Percentiles rank a stretch among this genome's conserved stretches.
phyloP scores from a whole-genome alignment of 2,329 filamentous ascomycete species.

The Aureobasidium lini region DNA sequence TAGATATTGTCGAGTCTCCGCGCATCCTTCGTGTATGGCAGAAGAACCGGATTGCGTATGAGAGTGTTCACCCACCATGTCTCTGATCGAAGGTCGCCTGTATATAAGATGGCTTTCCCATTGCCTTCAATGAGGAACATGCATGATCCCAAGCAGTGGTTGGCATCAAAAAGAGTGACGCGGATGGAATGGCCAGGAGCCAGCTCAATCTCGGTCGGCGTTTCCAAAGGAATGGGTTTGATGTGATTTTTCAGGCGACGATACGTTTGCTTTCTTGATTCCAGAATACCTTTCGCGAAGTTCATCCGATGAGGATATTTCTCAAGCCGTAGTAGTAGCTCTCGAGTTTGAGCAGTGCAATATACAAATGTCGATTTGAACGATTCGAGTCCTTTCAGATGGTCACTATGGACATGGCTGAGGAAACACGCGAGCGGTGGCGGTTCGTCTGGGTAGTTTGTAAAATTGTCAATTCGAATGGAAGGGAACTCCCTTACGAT shows the following conservation, averaged over 20 bases:
- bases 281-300: slow-evolving; percentile 67
- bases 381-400: slow-evolving; percentile 71
- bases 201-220: slow-evolving; percentile 69
- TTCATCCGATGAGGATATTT: slow-evolving; percentile 75
- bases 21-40: slow-evolving; percentile 63
- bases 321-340: slow-evolving; percentile 72
- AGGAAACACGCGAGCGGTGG: slow-evolving; percentile 78
- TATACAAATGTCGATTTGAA: slow-evolving; percentile 78
- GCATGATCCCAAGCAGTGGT: slow-evolving; percentile 82
- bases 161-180: slow-evolving; percentile 82
- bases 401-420: slow-evolving; percentile 88
- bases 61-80: slow-evolving; percentile 76
- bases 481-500: slow-evolving; percentile 68
- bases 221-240: slow-evolving; percentile 74
- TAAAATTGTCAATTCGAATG: slow-evolving; percentile 80
- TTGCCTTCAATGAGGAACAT: slow-evolving; percentile 85
- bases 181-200: slow-evolving; percentile 59
- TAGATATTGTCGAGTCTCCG: slow-evolving; percentile 74
- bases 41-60: slow-evolving; percentile 60
- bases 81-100: slow-evolving; percentile 80
- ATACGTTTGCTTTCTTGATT: slow-evolving; percentile 67
- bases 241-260: slow-evolving; percentile 65
- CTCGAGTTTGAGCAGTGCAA: slow-evolving; percentile 75
- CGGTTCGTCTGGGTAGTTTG: slow-evolving; percentile 44
- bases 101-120: slow-evolving; percentile 71